Evolutionary conservation across 129 eudicot genomes (phyloP).

Genomic region (carrot (Daucus carota)): DH1_v3.0 NC_030384.2:14236501-14237000

Average conservation of each 20-base stretch:
- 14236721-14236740: constrained; percentile 96
- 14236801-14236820: background rate
- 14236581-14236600: too few relatives aligned
- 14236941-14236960: background rate
- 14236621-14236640: constrained; percentile 87
- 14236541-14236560: too few relatives aligned
- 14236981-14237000: background rate
- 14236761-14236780: constrained; percentile 95
- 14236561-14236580: too few relatives aligned
- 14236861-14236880: too few relatives aligned
- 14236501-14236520: too few relatives aligned
- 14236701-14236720: constrained; percentile 74
- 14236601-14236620: constrained; percentile 61
- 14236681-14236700: constrained; percentile 71
- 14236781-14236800: constrained; percentile 88
- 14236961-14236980: background rate
- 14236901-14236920: background rate
- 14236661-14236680: constrained; percentile 94
- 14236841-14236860: too few relatives aligned
- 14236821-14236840: too few relatives aligned
- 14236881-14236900: background rate
- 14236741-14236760: constrained; percentile 91
- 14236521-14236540: too few relatives aligned
- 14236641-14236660: constrained; percentile 83
- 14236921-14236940: background rate